Conservation (phyloP, 1,139 yeast species). For the Diutina scorzettiae region DNA sequence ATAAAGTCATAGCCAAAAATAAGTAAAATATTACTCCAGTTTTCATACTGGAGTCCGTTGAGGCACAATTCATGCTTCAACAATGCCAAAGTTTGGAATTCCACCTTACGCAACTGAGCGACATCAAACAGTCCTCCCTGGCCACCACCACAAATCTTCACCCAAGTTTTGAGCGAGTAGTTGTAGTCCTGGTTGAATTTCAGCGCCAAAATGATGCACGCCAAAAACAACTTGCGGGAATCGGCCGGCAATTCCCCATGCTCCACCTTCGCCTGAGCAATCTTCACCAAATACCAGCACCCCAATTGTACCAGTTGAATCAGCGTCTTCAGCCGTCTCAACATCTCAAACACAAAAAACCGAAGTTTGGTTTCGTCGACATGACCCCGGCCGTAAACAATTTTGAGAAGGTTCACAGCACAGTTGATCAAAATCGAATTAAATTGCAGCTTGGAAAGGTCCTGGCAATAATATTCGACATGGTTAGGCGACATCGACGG, state of each 20-base stretch:
- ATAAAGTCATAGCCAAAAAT: constrained; percentile 37
- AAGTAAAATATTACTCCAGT: constrained; percentile 39
- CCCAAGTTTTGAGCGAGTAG: constrained; percentile 63
- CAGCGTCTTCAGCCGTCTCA: constrained; percentile 58
- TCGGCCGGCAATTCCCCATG: constrained; percentile 20
- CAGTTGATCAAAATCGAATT: constrained; percentile 2
- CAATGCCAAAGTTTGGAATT: constrained; percentile 38
- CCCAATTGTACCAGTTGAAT: constrained; percentile 55
- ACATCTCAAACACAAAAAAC: constrained; percentile 49
- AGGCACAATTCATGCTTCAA: constrained; percentile 48
- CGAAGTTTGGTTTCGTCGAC: constrained; percentile 15
- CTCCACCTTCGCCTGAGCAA: constrained; percentile 16
- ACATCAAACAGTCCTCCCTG: constrained; percentile 14
- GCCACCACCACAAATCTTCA: constrained; percentile 49
- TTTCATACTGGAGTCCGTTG: constrained; percentile 36
- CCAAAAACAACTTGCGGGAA: constrained; percentile 56
- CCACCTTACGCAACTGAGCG: constrained; percentile 39
- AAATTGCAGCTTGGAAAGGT: constrained; percentile 1
- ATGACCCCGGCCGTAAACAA: background rate
- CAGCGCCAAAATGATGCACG: constrained; percentile 55
- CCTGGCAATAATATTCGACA: background rate
- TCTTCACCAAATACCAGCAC: constrained; percentile 46
- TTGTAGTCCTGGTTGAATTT: constrained; percentile 68
- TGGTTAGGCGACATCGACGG: background rate
- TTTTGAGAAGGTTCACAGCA: background rate